A percentile compares a stretch with the other conserved stretches of the same genome.
These are phyloP conservation scores for Heritiera littoralis DNA, from an alignment of 345 rosid species.

Conservation along the genomic window DNA sequence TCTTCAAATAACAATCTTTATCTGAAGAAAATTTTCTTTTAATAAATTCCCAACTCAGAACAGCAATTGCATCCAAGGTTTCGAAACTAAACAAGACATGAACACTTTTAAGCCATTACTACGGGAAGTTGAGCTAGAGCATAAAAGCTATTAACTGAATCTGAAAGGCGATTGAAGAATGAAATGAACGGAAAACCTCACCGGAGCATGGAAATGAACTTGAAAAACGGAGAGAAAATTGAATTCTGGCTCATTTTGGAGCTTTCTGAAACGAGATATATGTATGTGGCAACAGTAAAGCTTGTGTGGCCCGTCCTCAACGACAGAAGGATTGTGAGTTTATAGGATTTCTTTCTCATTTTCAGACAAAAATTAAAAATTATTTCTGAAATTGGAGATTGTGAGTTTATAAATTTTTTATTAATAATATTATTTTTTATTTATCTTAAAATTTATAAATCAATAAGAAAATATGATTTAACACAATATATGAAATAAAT, in stretches of 20 bases:
- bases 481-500: no score
- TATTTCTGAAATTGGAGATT: no score
- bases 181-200: conserved; percentile 24
- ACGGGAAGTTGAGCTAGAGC: neutral
- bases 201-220: conserved; percentile 9
- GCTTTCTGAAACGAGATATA: neutral
- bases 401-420: no score
- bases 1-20: conserved; percentile 10
- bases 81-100: neutral
- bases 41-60: conserved; percentile 19
- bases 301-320: conserved; percentile 33
- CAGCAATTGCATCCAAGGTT: conserved; percentile 10
- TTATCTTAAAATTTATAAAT: no score
- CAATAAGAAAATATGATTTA: no score
- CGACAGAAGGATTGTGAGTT: conserved; percentile 2
- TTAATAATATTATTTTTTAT: no score
- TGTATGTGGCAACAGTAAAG: conserved; percentile 20
- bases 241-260: neutral
- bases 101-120: neutral
- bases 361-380: no score
- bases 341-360: no score
- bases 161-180: neutral
- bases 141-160: neutral
- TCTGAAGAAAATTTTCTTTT: neutral
- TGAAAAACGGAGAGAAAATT: neutral